Evolutionary conservation across 2,329 filamentous ascomycete genomes (phyloP).

Genomic region (Colletotrichum lentis): DNA sequence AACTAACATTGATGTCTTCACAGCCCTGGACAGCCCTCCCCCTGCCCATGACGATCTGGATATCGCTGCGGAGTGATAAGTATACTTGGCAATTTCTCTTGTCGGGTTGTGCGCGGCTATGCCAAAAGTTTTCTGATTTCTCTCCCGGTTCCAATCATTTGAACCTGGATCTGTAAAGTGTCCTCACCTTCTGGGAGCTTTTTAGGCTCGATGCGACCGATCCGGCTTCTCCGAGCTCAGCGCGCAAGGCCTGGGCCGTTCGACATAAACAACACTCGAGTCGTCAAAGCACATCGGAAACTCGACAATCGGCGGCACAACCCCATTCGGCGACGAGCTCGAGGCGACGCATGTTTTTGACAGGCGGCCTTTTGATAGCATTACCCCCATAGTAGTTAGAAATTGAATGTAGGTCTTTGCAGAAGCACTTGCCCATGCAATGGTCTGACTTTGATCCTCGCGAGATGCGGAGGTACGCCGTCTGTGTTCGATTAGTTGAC

Average conservation of each 20-base stretch:
- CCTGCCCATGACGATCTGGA: conserved; percentile 94
- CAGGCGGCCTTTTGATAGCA: conserved; percentile 33
- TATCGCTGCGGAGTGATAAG: conserved; percentile 81
- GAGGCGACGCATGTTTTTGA: conserved; percentile 22
- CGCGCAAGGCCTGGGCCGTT: conserved; percentile 18
- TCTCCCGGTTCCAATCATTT: conserved; percentile 25
- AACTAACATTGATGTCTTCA: conserved; percentile 38
- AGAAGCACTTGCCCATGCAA: neutral
- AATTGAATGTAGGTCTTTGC: conserved; percentile 36
- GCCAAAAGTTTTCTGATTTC: conserved; percentile 32
- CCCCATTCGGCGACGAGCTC: conserved; percentile 14
- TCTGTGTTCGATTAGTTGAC: neutral
- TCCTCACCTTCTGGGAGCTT: conserved; percentile 37
- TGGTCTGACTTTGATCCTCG: neutral
- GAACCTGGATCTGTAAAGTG: conserved; percentile 36
- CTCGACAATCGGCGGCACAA: conserved; percentile 16
- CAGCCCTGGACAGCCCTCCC: conserved; percentile 77
- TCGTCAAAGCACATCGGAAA: conserved; percentile 15
- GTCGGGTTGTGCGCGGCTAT: conserved; percentile 33
- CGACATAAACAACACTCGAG: conserved; percentile 28
- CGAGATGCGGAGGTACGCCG: neutral
- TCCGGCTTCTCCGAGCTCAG: conserved; percentile 23
- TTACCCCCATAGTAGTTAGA: conserved; percentile 29
- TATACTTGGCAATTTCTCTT: conserved; percentile 36
- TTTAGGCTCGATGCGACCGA: conserved; percentile 39